Evolutionary conservation across 1,139 yeast species (phyloP), one percentile per base, ranked within the genome.

Genomic region (Blastobotrys persicus): DNA sequence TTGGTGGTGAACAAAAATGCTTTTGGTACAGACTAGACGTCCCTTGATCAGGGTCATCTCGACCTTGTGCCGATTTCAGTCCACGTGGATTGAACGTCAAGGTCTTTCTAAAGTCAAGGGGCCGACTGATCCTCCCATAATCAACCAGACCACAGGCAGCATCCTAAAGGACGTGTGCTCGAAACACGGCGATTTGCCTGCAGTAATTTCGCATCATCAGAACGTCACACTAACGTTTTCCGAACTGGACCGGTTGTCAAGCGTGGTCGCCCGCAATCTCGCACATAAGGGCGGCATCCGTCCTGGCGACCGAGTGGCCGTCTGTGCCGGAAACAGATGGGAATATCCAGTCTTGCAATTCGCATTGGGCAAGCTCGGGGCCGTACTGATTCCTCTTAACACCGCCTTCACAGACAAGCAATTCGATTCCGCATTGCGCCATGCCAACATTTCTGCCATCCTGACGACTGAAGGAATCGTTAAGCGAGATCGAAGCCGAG

Each of bases 371-470:
- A 59, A 60, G 45, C 45, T 64, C 3, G 70, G 70, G 1, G 66
- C 67, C 3, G 57, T 65, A 11, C 54, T 64, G 47, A 66, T 66
- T 1, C 69, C 69, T 2, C 48, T 66, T 41, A 66, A 66, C 50
- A 68, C 69, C 2, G 67, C 68, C 1, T 66, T 65, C 48, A 65
- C 69, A 0, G 58, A 57, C 34, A 51, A 56, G 14, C 69, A 66
- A 55, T 58, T 62, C 50, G 54, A 53, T 12, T 50, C 59, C 5
- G 70, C 68, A 1, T 44, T 66, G 41, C 52, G 47, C n/a, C 52
- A 56, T 17, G 55, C 64, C n/a, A 58, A 58, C 14, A 52, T 64
- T 12, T 57, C 52, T 23, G 62, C 53, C 2, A 56, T 65, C 31
- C 58, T 66, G 17, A 61, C 64, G 34, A 67, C 59, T 48, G 53